These are phyloP conservation scores for Metschnikowia orientalis DNA, from an alignment of 805 yeast genomes.

Conservation along the genomic window DNA sequence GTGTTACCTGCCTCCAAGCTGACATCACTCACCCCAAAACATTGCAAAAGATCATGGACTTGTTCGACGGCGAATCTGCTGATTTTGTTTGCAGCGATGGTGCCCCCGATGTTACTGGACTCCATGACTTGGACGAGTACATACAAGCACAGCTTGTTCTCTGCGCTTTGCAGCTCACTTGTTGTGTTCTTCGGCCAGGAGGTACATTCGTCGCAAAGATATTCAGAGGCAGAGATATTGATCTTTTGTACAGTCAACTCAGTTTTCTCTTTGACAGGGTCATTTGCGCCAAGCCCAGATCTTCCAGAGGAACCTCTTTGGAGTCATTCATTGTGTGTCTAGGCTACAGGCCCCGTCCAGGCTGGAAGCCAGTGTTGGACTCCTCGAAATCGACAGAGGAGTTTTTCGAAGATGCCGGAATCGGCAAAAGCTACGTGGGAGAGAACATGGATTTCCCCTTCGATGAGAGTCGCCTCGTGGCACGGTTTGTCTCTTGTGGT, in stretches of 20 bases:
- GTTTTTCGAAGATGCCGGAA: constrained; percentile 62
- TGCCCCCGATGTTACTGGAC: constrained; percentile 97
- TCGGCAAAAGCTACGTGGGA: constrained; percentile 49
- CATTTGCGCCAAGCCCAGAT: constrained; percentile 92
- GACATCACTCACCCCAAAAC: constrained; percentile 97
- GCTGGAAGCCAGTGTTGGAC: constrained; percentile 73
- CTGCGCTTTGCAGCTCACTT: constrained; percentile 87
- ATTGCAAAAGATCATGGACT: constrained; percentile 62
- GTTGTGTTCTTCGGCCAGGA: constrained; percentile 82
- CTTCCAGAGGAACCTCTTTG: constrained; percentile 89
- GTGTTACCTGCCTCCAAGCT: constrained; percentile 88
- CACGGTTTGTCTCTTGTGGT: constrained; percentile 95
- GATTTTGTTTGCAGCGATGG: constrained; percentile 97
- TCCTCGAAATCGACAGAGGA: constrained; percentile 68
- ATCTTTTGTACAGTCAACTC: constrained; percentile 85
- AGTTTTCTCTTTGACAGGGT: constrained; percentile 82
- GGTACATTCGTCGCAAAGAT: constrained; percentile 96
- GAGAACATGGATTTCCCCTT: constrained; percentile 46
- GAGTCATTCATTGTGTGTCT: constrained; percentile 93
- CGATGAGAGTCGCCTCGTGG: constrained; percentile 66
- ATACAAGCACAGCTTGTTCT: constrained; percentile 91
- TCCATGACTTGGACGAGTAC: constrained; percentile 95
- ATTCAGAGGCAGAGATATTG: constrained; percentile 94
- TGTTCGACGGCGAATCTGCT: constrained; percentile 89
- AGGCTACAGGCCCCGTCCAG: constrained; percentile 76